Base-by-base conservation (phyloP, 129 eudicot species). In the Gnaphalium uliginosum region DNA sequence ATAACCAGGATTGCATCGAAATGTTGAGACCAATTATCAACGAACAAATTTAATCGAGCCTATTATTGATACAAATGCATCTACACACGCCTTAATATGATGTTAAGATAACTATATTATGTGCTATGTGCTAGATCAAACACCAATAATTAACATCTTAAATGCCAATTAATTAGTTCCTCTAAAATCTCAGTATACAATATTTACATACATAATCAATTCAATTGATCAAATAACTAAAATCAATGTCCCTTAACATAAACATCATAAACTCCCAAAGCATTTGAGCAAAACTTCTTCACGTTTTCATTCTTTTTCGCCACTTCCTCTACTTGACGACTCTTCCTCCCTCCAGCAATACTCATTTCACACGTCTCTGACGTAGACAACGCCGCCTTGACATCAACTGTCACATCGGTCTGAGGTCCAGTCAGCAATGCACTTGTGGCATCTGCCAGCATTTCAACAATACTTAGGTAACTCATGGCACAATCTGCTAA, bases 341-440 rank as follows among this genome's bases (percentile, higher is more conserved):
- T 80, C 70, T 80, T 73, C 18, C 37, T 60, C 69, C 82, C 75
- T 6, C 26, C 68, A 7, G 39, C 76, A n/a, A 79, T 68, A 29
- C 81, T 65, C 33, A 53, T 59, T 3, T 72, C 83, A 60, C 97
- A 91, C 29, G 87, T 84, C 22, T 89, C 81, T 0, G 83, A 66
- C 11, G 82, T 79, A 0, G 76, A 71, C 11, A 84, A 18, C 0
- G 97, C 93, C 2, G 87, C 90, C 10, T 79, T 60, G 56, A 81
- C 39, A 71, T 78, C 88, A 5, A 79, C 59, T 5, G 27, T 69
- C 2, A 86, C 89, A 5, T 84, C 86, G 0, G 22, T 2, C n/a
- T 10, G 30, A 0, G 68, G 24, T 5, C 76, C 76, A 0, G 64
- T 65, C 13, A 73, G 26, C 29, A 92, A 8, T 0, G 91, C 89